Evolutionary conservation across 1,284 basidiomycete species (phyloP), one percentile per base, ranked within the genome.

Genomic region (Cryptococcus sp.): DNA sequence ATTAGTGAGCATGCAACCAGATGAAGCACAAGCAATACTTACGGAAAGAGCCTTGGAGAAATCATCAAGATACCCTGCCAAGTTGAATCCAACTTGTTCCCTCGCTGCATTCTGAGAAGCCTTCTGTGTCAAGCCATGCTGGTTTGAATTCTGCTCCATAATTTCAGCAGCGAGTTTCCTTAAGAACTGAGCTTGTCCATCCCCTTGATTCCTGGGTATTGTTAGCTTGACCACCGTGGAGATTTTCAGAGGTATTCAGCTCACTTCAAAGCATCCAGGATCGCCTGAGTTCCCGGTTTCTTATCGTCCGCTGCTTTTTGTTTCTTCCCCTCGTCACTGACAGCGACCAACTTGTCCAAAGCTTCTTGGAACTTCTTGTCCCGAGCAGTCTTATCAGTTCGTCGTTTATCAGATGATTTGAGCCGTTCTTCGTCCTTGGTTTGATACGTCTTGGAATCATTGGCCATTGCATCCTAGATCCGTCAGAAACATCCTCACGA

Each of bases 81-180:
- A 55, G 52, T 77, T 77, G 70, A 76, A 77, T 3, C 69, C 74
- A 42, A 77, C 72, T 56, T 77, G 74, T 55, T 77, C 74, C 43
- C 74, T 58, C 7, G 74, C 72, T 49, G 65, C 62, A n/a, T 55
- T 55, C 60, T 74, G 71, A 15, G 65, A 61, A 5, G 65, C 71
- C 10, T 66, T 62, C 52, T 73, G 67, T 0, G 74, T 77, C 15
- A 56, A 55, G 47, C 70, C 64, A 59, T 76, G 76, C 56, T 77
- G 74, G 52, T 73, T 71, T 4, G 74, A 68, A 53, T 71, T 72
- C 50, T 76, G 73, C 30, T 73, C 73, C 60, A 73, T 67, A 50
- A 76, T 70, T 34, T 76, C 73, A 5, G 62, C 60, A 0, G 66
- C 71, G 31, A 76, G 57, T 52, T 76, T 68, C 38, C 71, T 62